Conservation (phyloP, 352 stramenopile genomes). For the Phytophthora chlamydospora region DNA sequence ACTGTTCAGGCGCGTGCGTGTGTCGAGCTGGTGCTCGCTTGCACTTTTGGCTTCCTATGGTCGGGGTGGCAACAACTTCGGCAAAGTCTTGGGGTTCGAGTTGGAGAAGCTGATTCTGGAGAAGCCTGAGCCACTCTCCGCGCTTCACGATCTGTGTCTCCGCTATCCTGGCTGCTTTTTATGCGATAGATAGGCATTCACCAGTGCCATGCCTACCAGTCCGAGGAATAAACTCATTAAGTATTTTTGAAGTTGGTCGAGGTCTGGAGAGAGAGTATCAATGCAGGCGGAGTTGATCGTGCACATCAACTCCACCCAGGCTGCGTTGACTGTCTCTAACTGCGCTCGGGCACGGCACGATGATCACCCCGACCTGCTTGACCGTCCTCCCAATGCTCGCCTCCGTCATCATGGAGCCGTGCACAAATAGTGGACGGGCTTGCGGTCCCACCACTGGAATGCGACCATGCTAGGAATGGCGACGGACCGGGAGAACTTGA, state of each 20-base stretch:
- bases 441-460: slow-evolving; percentile 34
- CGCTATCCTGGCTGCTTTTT: neutral
- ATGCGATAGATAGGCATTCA: slow-evolving; percentile 8
- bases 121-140: slow-evolving; percentile 1
- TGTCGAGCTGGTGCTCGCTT: neutral
- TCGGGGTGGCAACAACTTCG: neutral
- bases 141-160: neutral
- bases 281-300: slow-evolving; percentile 29
- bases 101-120: slow-evolving; percentile 13
- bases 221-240: slow-evolving; percentile 28
- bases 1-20: neutral
- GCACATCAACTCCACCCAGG: slow-evolving; percentile 34
- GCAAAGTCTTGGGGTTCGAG: slow-evolving; percentile 6
- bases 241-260: slow-evolving; percentile 23
- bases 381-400: slow-evolving; percentile 22
- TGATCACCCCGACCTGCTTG: slow-evolving; percentile 10
- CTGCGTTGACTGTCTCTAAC: slow-evolving; percentile 33
- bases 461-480: slow-evolving; percentile 17
- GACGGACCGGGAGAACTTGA: slow-evolving; percentile 8
- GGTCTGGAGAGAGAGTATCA: slow-evolving; percentile 24
- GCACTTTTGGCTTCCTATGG: neutral
- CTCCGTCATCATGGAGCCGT: slow-evolving; percentile 18
- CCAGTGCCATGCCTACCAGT: neutral
- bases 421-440: slow-evolving; percentile 36
- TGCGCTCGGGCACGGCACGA: slow-evolving; percentile 12